A percentile compares a stretch with the other conserved stretches of the same genome.
phyloP scores from a whole-genome alignment of 306 rosid genomes.

The Gillenia trifoliata region DNA sequence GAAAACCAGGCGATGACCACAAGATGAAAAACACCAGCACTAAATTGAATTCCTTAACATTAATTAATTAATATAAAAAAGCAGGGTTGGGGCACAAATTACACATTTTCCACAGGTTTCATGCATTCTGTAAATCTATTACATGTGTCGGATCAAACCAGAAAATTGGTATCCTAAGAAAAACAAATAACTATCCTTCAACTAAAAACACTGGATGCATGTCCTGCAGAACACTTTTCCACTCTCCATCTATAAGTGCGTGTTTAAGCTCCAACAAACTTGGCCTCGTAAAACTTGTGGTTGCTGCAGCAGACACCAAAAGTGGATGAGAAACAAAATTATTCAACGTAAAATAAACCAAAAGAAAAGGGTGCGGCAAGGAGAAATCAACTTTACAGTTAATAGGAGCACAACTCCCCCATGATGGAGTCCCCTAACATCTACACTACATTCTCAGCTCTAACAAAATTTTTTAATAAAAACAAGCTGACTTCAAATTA shows the following conservation, averaged over 20 bases:
- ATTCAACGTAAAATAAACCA: not conserved
- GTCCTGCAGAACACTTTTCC: not conserved
- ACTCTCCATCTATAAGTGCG: not conserved
- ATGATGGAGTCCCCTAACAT: not conserved
- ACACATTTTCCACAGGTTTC: not conserved
- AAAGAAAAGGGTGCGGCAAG: not conserved
- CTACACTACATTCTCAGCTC: not conserved
- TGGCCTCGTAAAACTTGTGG: constrained; percentile 76
- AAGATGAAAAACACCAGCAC: too few relatives aligned
- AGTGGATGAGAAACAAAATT: not conserved
- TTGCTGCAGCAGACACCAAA: constrained; percentile 54
- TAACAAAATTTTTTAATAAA: too few relatives aligned
- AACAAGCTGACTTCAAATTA: not conserved
- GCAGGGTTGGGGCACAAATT: not conserved
- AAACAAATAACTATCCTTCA: not conserved
- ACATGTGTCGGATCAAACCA: not conserved
- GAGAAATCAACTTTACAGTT: not conserved
- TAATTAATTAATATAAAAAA: not conserved
- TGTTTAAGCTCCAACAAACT: constrained; percentile 56
- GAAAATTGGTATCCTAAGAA: not conserved
- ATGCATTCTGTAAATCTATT: not conserved
- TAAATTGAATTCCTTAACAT: not conserved
- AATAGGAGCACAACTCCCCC: too few relatives aligned
- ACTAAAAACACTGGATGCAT: not conserved
- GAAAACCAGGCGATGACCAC: too few relatives aligned